phyloP scores from a whole-genome alignment of 305 asterid genomes.

The Fraxinus platypoda region DNA sequence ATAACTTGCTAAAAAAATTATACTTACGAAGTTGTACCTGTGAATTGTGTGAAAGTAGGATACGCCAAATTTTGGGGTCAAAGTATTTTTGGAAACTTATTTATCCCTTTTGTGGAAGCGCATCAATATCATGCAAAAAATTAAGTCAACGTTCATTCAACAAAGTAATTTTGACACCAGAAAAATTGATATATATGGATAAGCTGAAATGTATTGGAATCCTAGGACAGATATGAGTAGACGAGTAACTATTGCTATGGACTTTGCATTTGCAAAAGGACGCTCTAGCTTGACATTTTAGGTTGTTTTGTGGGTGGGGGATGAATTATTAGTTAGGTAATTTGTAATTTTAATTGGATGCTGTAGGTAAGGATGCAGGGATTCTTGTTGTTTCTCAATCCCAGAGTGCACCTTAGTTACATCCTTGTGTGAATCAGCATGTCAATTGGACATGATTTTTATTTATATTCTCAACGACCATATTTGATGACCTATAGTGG shows the following conservation, averaged over 20 bases:
- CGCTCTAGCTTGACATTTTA: background rate
- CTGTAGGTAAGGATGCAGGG: background rate
- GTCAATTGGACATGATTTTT: background rate
- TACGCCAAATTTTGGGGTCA: background rate
- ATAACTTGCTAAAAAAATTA: background rate
- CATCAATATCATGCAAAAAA: background rate
- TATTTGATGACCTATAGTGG: background rate
- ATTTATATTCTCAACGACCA: background rate
- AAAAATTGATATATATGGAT: background rate
- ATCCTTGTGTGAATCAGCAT: background rate
- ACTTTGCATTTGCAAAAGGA: background rate
- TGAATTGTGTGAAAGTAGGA: background rate
- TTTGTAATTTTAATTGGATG: background rate
- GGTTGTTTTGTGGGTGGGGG: background rate
- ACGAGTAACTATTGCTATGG: background rate
- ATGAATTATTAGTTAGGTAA: background rate
- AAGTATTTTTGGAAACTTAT: background rate
- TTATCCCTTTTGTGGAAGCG: background rate
- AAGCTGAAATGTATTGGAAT: background rate
- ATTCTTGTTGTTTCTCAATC: background rate
- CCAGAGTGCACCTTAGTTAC: background rate
- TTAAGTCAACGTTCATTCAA: background rate
- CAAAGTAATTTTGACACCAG: background rate
- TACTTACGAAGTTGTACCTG: background rate
- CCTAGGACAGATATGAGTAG: background rate